Evolutionary conservation across 768 basidiomycete species (phyloP), one percentile per base, ranked within the genome.

Genomic region (Boletus tylopilopsis): DNA sequence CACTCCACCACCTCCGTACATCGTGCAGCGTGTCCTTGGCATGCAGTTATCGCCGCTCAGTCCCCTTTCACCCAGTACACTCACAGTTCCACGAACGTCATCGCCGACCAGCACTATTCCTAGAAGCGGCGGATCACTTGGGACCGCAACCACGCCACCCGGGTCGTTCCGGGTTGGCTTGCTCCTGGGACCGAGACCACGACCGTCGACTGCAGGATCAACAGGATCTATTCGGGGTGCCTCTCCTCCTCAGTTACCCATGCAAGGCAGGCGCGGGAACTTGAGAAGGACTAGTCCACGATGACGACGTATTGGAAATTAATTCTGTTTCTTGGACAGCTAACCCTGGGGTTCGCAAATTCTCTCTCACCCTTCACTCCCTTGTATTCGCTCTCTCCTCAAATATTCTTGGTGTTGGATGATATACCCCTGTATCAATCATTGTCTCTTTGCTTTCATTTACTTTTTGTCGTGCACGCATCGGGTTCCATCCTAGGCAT

Each of bases 11-110:
- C 67, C 66, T 0, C 63, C 59, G 29, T 68, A 68, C 51, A 57
- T 68, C 23, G 66, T 68, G 15, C 66, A 60, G 19, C 68, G 66
- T 29, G 66, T 68, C 0, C 68, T 68, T 18, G 66, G 66, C 19
- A 45, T 64, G 29, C 44, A 63, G 8, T 44, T 50, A 42, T 60
- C 68, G 1, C 59, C 68, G 4, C 47, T 69, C 29, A 48, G 35
- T 19, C 45, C 57, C 0, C 18, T 57, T 13, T 50, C 55, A 16
- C 49, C 49, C 19, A 12, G 36, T 10, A 27, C 44, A 1, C 27
- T 48, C 15, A 5, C 42, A 5, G 5, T 40, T 22, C 33, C 39
- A 12, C 44, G 36, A 13, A 41, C 33, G 9, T 18, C 50, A 10
- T 30, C 44, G 12, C 24, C 36, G 2, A 16, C 30, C 15, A 22